A percentile compares a stretch with the other conserved stretches of the same genome.
Evolutionary conservation across 208 protist genomes (phyloP).

Genomic region (Lotmaria passim): DNA sequence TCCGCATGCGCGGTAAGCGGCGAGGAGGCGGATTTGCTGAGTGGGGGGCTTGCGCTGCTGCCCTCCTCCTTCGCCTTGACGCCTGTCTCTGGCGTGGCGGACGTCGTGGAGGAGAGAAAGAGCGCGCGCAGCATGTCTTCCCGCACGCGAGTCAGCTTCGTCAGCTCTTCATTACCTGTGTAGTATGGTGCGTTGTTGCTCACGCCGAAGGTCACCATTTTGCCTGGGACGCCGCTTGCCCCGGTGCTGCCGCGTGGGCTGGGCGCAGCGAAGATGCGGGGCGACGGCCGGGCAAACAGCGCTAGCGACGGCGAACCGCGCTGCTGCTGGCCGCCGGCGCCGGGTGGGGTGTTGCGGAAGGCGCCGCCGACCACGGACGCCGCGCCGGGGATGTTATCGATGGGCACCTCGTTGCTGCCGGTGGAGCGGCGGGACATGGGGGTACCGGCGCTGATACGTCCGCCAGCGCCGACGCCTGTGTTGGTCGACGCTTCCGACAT

Average conservation of each 20-base stretch:
- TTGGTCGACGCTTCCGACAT: slow-evolving; percentile 31
- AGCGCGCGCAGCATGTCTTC: slow-evolving; percentile 34
- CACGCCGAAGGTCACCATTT: slow-evolving; percentile 21
- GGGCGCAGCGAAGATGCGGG: slow-evolving; percentile 25
- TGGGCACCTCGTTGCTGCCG: slow-evolving; percentile 17
- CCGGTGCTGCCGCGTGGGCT: slow-evolving; percentile 30
- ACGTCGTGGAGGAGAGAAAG: slow-evolving; percentile 8
- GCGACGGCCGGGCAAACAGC: slow-evolving; percentile 32
- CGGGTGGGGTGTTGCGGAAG: slow-evolving; percentile 7
- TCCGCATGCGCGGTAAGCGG: slow-evolving; percentile 10
- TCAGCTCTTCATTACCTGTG: slow-evolving; percentile 35
- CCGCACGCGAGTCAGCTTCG: slow-evolving; percentile 26
- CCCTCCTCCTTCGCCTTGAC: neutral
- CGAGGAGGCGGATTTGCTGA: slow-evolving; percentile 17
- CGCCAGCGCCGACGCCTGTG: neutral
- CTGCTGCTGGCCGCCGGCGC: neutral
- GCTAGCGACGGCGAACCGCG: slow-evolving; percentile 15
- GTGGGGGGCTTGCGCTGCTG: neutral
- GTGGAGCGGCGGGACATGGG: slow-evolving; percentile 9
- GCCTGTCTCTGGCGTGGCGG: neutral
- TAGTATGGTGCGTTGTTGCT: slow-evolving; percentile 20
- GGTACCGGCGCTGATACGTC: slow-evolving; percentile 13
- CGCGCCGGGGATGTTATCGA: slow-evolving; percentile 15
- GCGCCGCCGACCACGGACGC: slow-evolving; percentile 8
- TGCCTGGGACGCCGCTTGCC: neutral